Percentiles rank a stretch among this genome's conserved stretches.
Evolutionary conservation across 2,329 filamentous ascomycete species (phyloP).

Genomic region (Cercospora sesami): DNA sequence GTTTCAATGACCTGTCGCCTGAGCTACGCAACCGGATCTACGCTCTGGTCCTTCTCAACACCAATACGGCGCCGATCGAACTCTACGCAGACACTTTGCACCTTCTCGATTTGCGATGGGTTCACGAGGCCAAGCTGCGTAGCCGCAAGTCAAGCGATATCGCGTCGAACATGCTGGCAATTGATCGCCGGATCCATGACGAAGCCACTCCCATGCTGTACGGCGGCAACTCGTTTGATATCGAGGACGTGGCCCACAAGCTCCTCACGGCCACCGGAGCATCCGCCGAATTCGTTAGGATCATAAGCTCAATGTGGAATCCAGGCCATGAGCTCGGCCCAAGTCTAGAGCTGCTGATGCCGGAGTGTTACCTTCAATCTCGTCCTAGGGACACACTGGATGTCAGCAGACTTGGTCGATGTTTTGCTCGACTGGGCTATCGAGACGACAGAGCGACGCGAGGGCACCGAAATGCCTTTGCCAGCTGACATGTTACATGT

Average conservation of each 20-base stretch:
- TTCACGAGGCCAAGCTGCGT: not conserved
- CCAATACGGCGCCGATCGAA: not conserved
- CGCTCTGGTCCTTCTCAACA: not conserved
- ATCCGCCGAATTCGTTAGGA: not conserved
- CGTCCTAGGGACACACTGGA: not conserved
- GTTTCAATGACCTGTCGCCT: not conserved
- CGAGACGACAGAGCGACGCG: not conserved
- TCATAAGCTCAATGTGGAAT: not conserved
- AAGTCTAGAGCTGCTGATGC: not conserved
- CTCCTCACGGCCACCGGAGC: not conserved
- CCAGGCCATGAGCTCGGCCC: not conserved
- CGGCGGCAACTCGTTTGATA: not conserved
- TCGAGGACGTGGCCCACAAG: not conserved
- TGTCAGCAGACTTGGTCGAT: not conserved
- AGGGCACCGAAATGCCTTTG: not conserved
- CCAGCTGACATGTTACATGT: not conserved
- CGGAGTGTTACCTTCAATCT: not conserved
- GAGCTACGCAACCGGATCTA: not conserved
- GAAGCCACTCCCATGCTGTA: conserved; percentile 31
- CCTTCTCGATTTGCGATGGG: not conserved
- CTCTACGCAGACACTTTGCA: not conserved
- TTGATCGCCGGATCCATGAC: conserved; percentile 19
- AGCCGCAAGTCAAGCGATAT: not conserved
- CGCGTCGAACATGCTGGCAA: conserved; percentile 19
- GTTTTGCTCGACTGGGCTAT: not conserved